Evolutionary conservation across 2,329 filamentous ascomycete genomes (phyloP).

Genomic region (Thelonectria olida): DNA sequence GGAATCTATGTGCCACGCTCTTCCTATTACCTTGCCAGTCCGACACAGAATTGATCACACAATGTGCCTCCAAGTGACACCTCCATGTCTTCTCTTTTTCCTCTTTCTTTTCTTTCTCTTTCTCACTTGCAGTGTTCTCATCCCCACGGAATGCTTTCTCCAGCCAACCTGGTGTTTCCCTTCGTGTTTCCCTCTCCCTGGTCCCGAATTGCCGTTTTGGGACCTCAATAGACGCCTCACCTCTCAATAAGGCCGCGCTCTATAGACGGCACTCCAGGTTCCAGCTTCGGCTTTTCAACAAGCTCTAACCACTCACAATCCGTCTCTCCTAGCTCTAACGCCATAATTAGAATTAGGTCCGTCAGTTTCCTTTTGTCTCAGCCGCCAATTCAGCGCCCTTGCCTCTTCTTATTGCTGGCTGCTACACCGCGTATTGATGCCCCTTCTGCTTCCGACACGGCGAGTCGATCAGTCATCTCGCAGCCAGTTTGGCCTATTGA

Average conservation of each 20-base stretch:
- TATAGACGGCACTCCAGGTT: not conserved
- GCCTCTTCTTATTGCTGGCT: not conserved
- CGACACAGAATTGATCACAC: no score
- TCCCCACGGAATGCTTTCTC: not conserved
- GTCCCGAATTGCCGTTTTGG: not conserved
- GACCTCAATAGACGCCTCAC: constrained; percentile 15
- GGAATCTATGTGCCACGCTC: not conserved
- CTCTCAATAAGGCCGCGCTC: constrained; percentile 4
- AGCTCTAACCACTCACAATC: not conserved
- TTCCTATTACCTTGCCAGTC: no score
- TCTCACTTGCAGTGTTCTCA: no score
- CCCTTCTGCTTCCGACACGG: constrained; percentile 10
- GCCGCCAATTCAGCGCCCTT: constrained; percentile 17
- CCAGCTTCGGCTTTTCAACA: constrained; percentile 4
- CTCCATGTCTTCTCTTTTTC: not conserved
- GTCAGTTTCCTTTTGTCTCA: constrained; percentile 2
- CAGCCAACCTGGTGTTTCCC: not conserved
- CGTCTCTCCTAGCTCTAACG: not conserved
- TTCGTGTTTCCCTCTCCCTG: not conserved
- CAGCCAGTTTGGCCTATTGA: constrained; percentile 14
- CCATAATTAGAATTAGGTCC: constrained; percentile 1
- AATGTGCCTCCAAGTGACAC: not conserved
- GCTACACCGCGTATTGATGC: constrained; percentile 24
- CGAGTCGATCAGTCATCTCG: constrained; percentile 10
- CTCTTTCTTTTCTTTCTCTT: not conserved